These are phyloP conservation scores for Dendrocalamus sinicus DNA, from an alignment of 176 grass and related monocot genomes.

Conservation along the genomic window DNA sequence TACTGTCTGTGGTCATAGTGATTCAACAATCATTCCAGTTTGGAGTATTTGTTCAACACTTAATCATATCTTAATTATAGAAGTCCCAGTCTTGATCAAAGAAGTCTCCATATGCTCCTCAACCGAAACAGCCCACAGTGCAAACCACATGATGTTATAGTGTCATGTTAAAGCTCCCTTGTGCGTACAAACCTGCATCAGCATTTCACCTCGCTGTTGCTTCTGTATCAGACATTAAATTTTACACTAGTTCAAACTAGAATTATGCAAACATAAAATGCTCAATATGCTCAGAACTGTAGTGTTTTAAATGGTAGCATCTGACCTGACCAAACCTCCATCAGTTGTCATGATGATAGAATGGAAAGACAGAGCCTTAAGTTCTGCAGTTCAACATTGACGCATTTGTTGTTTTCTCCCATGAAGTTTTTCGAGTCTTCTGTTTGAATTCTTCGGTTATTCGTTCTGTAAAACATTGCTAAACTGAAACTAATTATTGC, in stretches of 20 bases:
- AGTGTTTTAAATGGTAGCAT: neutral
- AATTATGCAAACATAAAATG: neutral
- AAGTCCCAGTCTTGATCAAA: conserved; percentile 8
- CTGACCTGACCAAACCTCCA: conserved; percentile 6
- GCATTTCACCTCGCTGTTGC: conserved; percentile 31
- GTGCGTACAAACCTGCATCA: neutral
- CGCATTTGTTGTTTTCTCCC: neutral
- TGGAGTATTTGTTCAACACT: neutral
- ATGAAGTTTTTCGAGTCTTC: neutral
- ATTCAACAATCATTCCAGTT: conserved; percentile 2
- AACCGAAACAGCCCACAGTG: too few species aligned
- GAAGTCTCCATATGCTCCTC: neutral
- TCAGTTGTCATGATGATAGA: conserved; percentile 17
- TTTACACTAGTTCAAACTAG: neutral
- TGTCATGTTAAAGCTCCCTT: neutral
- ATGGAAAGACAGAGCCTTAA: conserved; percentile 30
- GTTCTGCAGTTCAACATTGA: conserved; percentile 7
- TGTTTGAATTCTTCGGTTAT: neutral
- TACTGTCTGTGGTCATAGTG: conserved; percentile 14
- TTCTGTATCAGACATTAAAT: conserved; percentile 25
- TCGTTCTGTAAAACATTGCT: neutral
- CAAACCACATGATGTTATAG: neutral
- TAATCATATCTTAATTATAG: neutral
- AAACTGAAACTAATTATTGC: conserved; percentile 21
- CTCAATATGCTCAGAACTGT: neutral